phyloP scores from a whole-genome alignment of 805 yeast species.

The Candida boleticola region DNA sequence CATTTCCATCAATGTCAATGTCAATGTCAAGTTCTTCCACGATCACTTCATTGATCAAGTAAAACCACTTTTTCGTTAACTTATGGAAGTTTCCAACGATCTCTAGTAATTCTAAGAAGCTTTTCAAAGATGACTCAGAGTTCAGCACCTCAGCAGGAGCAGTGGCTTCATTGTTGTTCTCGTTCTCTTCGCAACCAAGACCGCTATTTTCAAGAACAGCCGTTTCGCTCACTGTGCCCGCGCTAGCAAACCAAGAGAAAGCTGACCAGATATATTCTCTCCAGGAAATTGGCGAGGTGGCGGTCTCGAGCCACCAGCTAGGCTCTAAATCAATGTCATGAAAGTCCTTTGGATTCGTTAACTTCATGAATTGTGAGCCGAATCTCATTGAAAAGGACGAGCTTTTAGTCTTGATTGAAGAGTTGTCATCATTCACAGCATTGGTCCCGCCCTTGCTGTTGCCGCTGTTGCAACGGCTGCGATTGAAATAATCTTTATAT shows the following conservation, averaged over 20 bases:
- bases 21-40: conserved; percentile 11
- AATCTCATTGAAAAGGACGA: conserved; percentile 4
- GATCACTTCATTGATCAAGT: conserved; percentile 33
- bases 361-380: conserved; percentile 7
- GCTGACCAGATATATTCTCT: conserved; percentile 64
- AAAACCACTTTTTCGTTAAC: conserved; percentile 37
- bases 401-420: conserved; percentile 3
- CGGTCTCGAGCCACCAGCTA: conserved; percentile 41
- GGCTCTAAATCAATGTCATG: conserved; percentile 19
- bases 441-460: neutral
- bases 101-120: conserved; percentile 17
- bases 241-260: conserved; percentile 84
- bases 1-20: conserved; percentile 1
- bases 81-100: conserved; percentile 40
- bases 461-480: conserved; percentile 3
- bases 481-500: conserved; percentile 21
- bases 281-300: conserved; percentile 53
- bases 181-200: conserved; percentile 6
- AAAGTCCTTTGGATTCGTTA: neutral
- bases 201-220: conserved; percentile 4
- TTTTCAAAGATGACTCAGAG: neutral
- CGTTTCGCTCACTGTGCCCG: conserved; percentile 50
- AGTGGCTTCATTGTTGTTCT: conserved; percentile 5
- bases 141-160: neutral
- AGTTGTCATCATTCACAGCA: neutral